A percentile compares a stretch with the other conserved stretches of the same genome.
These are phyloP conservation scores for Ceratocystis albifundus DNA, from an alignment of 2,329 filamentous ascomycete genomes.

Conservation along the genomic window DNA sequence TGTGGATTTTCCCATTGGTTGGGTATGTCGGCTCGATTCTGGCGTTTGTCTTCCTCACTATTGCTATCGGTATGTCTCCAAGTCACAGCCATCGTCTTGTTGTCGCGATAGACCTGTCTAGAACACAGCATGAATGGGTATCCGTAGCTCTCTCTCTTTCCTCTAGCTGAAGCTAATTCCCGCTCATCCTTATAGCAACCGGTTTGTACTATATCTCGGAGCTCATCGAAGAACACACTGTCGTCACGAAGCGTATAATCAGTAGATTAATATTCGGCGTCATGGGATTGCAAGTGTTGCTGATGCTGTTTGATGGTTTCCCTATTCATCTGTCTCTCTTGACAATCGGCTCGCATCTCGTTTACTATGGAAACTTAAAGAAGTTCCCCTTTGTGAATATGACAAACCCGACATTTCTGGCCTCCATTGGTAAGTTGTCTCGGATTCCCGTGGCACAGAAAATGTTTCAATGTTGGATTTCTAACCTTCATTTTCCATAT, in stretches of 20 bases:
- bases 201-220: slow-evolving; percentile 97
- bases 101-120: neutral
- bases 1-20: slow-evolving; percentile 93
- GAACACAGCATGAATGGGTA: neutral
- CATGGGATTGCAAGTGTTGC: slow-evolving; percentile 59
- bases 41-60: slow-evolving; percentile 86
- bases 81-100: neutral
- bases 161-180: neutral
- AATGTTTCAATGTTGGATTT: neutral
- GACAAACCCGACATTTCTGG: slow-evolving; percentile 72
- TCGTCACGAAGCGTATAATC: slow-evolving; percentile 78
- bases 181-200: slow-evolving; percentile 50
- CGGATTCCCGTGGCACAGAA: neutral
- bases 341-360: slow-evolving; percentile 65
- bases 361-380: slow-evolving; percentile 80
- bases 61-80: slow-evolving; percentile 63
- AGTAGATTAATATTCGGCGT: slow-evolving; percentile 74
- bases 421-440: slow-evolving; percentile 59
- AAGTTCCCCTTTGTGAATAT: slow-evolving; percentile 68
- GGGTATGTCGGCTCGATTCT: slow-evolving; percentile 79
- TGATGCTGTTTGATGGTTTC: slow-evolving; percentile 75
- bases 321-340: slow-evolving; percentile 63
- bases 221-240: slow-evolving; percentile 94
- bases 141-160: neutral
- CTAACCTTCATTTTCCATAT: neutral